phyloP scores from a whole-genome alignment of 169 alveolate species.

The Plasmodium cynomolgi region DNA sequence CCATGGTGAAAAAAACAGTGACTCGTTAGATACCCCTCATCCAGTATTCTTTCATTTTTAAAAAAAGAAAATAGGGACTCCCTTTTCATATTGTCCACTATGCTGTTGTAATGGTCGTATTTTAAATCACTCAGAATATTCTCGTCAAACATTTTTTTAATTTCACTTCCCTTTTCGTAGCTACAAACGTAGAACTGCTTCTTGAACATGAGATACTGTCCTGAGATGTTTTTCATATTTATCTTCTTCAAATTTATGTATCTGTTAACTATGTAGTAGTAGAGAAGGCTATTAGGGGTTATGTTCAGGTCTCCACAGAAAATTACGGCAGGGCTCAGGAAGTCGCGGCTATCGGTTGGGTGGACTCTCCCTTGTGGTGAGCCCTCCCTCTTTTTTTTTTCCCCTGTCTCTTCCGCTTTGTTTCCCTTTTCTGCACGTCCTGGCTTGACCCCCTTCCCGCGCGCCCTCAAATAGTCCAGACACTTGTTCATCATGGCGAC shows the following conservation, averaged over 20 bases:
- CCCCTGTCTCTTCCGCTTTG: not conserved
- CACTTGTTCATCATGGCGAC: conserved; percentile 74
- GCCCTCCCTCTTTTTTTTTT: not conserved
- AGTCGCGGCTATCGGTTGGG: not conserved
- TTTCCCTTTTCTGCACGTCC: not conserved
- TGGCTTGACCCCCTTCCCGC: not conserved
- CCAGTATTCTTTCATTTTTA: conserved; percentile 39
- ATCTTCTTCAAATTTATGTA: conserved; percentile 78
- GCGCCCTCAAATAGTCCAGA: conserved; percentile 18
- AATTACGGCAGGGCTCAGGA: conserved; percentile 77
- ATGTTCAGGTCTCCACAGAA: conserved; percentile 85
- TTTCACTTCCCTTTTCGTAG: conserved; percentile 32
- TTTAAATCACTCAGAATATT: conserved; percentile 43
- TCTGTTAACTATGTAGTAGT: conserved; percentile 81
- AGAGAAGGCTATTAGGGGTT: conserved; percentile 84
- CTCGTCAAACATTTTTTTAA: conserved; percentile 62
- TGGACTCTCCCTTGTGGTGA: not conserved
- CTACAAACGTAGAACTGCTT: conserved; percentile 57
- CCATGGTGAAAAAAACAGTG: not conserved
- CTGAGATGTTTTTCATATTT: conserved; percentile 78
- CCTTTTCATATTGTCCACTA: conserved; percentile 22
- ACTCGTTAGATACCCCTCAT: conserved; percentile 33
- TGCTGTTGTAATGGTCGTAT: conserved; percentile 5
- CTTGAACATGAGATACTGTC: conserved; percentile 85
- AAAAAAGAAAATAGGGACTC: conserved; percentile 55